These are phyloP conservation scores for Gastrolobium bilobum DNA, from an alignment of 306 rosid species.

Conservation along the genomic window DNA sequence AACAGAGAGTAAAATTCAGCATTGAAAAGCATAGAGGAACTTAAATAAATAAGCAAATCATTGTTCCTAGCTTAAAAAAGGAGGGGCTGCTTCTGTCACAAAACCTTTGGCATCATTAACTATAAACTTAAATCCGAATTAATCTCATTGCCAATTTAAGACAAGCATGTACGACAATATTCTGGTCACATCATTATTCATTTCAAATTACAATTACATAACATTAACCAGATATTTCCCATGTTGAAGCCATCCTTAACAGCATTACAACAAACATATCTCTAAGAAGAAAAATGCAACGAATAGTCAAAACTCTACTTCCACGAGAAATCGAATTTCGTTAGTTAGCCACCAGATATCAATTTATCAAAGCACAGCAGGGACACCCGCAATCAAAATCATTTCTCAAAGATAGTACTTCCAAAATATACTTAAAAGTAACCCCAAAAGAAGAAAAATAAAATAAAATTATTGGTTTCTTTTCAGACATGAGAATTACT, in stretches of 20 bases:
- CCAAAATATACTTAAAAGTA: background rate
- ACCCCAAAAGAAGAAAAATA: background rate
- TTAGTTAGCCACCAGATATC: background rate
- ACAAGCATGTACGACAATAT: background rate
- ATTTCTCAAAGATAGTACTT: background rate
- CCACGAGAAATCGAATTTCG: background rate
- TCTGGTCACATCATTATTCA: background rate
- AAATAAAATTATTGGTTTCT: background rate
- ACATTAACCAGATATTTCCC: background rate
- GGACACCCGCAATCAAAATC: background rate
- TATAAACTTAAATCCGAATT: background rate
- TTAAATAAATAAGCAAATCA: slow-evolving; percentile 2
- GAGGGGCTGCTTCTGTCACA: background rate
- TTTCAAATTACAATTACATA: slow-evolving; percentile 21
- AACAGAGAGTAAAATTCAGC: slow-evolving; percentile 33
- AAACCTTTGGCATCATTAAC: background rate
- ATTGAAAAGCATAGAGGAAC: background rate
- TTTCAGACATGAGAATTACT: background rate
- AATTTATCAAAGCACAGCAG: background rate
- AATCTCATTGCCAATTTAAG: background rate
- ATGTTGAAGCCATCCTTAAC: background rate
- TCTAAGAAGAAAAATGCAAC: background rate
- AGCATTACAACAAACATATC: slow-evolving; percentile 27
- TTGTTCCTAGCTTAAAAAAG: background rate
- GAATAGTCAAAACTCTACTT: slow-evolving; percentile 6